Conservation (phyloP, 2,329 filamentous ascomycete species). For the Penicillium griseofulvum region DNA sequence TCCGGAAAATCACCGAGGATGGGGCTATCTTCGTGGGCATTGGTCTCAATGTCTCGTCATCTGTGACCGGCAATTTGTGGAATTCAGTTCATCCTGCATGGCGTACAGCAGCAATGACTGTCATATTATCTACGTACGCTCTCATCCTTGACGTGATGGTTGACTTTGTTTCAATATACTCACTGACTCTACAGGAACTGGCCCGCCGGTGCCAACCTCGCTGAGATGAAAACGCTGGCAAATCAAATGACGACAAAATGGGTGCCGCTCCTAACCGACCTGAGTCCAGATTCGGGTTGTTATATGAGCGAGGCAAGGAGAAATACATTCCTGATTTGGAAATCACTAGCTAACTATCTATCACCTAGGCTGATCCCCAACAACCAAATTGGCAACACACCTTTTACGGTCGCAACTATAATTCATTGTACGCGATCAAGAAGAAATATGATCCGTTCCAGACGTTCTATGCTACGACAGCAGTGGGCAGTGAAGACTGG, state of each 20-base stretch:
- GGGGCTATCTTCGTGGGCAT: slow-evolving; percentile 2
- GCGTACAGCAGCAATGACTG: slow-evolving; percentile 4
- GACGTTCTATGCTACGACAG: background rate
- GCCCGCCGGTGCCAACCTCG: background rate
- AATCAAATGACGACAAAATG: background rate
- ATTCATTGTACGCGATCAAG: background rate
- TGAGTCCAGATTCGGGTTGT: background rate
- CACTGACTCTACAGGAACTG: background rate
- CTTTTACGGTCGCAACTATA: background rate
- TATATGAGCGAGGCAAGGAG: background rate
- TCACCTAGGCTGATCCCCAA: background rate
- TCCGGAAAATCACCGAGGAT: background rate
- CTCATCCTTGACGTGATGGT: background rate
- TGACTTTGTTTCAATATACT: background rate
- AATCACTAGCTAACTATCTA: background rate
- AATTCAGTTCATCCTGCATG: slow-evolving; percentile 5
- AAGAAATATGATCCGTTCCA: background rate
- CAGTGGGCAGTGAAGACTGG: background rate
- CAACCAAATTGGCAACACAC: background rate
- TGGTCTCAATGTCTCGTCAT: slow-evolving; percentile 1
- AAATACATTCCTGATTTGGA: background rate
- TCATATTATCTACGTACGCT: slow-evolving; percentile 2
- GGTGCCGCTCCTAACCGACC: background rate
- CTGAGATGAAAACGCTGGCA: background rate
- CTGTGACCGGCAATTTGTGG: slow-evolving; percentile 4